Base-by-base conservation (phyloP, 83 land plant genomes). In the Larix sibirica region DNA sequence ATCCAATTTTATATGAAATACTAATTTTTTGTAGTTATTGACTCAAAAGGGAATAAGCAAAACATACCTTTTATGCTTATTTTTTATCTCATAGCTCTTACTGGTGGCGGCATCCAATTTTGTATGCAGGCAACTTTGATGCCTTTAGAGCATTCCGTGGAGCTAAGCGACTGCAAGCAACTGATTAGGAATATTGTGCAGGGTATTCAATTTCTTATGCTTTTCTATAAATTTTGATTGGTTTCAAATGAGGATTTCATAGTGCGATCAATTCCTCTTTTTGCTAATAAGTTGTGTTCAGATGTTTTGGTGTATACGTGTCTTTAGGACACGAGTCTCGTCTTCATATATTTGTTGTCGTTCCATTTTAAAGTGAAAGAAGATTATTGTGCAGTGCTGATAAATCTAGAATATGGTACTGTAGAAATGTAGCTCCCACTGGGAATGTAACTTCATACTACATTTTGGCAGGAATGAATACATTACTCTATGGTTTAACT, bases 401-500 rank as follows among this genome's bases (percentile, higher is more conserved):
- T 2, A 50, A 47, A 58, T 50, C 3, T 6, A 38, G 79, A 28
- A 1, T 50, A 77, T 12, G 31, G 60, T 62, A n/a, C n/a, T 6
- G 1, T 33, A 24, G 24, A 26, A 59, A 47, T 33, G 36, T 33
- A 33, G 18, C 67, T 40, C 7, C 31, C 38, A n/a, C n/a, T n/a
- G 6, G 3, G 18, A 17, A 26, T 82, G 42, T 24, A 59, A 73
- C 56, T 16, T 85, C 18, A 16, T 68, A 28, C 50, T 69, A 24
- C 70, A 79, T 62, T 28, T 82, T 24, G 80, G 44, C 81, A 90
- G 92, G 92, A 60, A 96, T 98, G 99, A 98, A 96, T 86, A 96
- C 99, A 5, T 88, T 98, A 58, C 88, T 98, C n/a, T 96, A 99
- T 98, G 95, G 98, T 79, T 94, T 98, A 77, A 94, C 95, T 59